phyloP scores from a whole-genome alignment of 2,329 filamentous ascomycete species.

The Aspergillus quadrilineatus region DNA sequence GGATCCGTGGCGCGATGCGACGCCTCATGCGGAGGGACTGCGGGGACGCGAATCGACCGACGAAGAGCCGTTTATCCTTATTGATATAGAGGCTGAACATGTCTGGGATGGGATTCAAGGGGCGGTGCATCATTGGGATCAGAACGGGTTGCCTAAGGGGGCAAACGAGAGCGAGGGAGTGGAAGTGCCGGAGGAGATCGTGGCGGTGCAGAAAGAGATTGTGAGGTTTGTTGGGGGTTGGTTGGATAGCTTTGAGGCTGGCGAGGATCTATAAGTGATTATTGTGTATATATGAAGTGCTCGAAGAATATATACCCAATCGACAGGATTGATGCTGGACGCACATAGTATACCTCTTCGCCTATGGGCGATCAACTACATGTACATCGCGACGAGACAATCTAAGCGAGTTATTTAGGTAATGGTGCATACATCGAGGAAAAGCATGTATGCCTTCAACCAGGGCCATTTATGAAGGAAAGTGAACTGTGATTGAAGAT shows the following conservation, averaged over 20 bases:
- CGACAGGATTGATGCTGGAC: too few relatives aligned
- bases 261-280: background rate
- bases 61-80: conserved; percentile 70
- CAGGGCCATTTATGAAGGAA: too few relatives aligned
- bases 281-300: background rate
- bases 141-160: conserved; percentile 19
- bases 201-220: conserved; percentile 58
- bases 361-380: too few relatives aligned
- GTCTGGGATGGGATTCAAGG: conserved; percentile 41
- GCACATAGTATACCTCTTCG: too few relatives aligned
- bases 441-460: too few relatives aligned
- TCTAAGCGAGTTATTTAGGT: too few relatives aligned
- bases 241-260: conserved; percentile 47
- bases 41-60: conserved; percentile 58
- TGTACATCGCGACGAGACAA: too few relatives aligned
- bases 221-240: conserved; percentile 65
- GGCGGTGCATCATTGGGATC: conserved; percentile 72
- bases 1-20: conserved; percentile 77
- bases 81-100: conserved; percentile 38
- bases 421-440: too few relatives aligned
- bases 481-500: too few relatives aligned
- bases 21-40: conserved; percentile 65
- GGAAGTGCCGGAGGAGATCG: conserved; percentile 49
- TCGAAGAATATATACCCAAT: too few relatives aligned
- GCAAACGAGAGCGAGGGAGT: conserved; percentile 52